These are phyloP conservation scores for Penicillium vulpinum DNA, from an alignment of 2,329 filamentous ascomycete genomes.

Conservation along the genomic window DNA sequence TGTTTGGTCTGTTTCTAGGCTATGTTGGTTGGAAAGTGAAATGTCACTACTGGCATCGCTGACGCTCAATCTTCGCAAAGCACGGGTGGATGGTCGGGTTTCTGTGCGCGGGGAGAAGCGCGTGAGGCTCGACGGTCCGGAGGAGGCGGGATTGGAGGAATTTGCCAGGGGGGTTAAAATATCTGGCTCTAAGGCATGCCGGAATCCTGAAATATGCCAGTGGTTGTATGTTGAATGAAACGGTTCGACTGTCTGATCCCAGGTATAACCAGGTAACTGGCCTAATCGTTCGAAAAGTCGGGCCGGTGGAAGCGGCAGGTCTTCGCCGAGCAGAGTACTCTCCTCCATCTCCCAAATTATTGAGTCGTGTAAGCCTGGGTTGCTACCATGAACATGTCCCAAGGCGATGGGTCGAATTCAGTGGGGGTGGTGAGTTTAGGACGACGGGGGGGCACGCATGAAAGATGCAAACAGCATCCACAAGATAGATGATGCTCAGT, in stretches of 20 bases:
- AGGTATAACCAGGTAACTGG: slow-evolving; percentile 72
- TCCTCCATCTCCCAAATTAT: slow-evolving; percentile 33
- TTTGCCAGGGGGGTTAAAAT: slow-evolving; percentile 50
- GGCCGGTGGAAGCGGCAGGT: slow-evolving; percentile 58
- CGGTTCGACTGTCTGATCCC: slow-evolving; percentile 63
- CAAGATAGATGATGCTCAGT: neutral
- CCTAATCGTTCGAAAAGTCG: slow-evolving; percentile 71
- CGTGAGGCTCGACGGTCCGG: slow-evolving; percentile 45
- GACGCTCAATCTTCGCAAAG: slow-evolving; percentile 50
- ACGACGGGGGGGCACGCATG: slow-evolving; percentile 22
- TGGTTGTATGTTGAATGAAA: slow-evolving; percentile 74
- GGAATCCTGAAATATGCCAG: slow-evolving; percentile 70
- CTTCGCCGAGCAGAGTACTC: slow-evolving; percentile 45
- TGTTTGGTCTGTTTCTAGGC: slow-evolving; percentile 28
- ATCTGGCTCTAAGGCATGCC: slow-evolving; percentile 56
- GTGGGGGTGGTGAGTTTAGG: slow-evolving; percentile 5
- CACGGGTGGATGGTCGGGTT: slow-evolving; percentile 40
- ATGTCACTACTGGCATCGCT: slow-evolving; percentile 52
- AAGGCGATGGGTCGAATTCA: neutral
- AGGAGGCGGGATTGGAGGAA: slow-evolving; percentile 30
- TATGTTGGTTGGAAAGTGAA: slow-evolving; percentile 38
- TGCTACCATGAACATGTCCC: slow-evolving; percentile 23
- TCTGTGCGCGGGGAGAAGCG: slow-evolving; percentile 48
- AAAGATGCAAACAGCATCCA: slow-evolving; percentile 20
- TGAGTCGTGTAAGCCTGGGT: neutral